These are phyloP conservation scores for Penicillium sp. DNA, from an alignment of 2,329 filamentous ascomycete species.

Conservation along the genomic window DNA sequence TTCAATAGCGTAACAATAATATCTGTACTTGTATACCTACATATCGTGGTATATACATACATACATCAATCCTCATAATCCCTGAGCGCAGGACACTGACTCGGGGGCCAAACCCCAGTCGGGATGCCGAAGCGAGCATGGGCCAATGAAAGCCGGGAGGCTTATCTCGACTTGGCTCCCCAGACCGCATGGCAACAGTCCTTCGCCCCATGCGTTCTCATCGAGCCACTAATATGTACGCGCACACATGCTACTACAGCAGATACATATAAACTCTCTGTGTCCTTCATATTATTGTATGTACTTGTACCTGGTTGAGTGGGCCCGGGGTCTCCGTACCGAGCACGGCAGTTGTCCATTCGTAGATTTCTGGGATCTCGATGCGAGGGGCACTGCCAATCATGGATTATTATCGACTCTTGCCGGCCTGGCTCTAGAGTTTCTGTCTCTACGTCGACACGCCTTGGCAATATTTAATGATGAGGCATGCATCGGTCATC, in stretches of 20 bases:
- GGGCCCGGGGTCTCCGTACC: slow-evolving; percentile 2
- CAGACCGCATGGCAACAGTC: slow-evolving; percentile 13
- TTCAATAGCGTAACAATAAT: slow-evolving; percentile 10
- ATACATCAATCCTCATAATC: slow-evolving; percentile 7
- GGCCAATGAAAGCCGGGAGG: slow-evolving; percentile 22
- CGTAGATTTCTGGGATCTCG: slow-evolving; percentile 1
- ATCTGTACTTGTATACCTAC: slow-evolving; percentile 6
- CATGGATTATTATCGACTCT: not conserved
- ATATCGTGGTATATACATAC: no score
- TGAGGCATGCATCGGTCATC: not conserved
- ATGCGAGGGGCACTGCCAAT: not conserved
- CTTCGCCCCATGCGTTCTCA: slow-evolving; percentile 16
- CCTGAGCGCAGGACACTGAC: not conserved
- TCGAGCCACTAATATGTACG: no score
- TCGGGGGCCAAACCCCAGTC: slow-evolving; percentile 12
- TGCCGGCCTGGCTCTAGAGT: no score
- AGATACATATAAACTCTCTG: no score
- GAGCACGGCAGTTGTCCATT: slow-evolving; percentile 5
- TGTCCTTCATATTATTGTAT: no score
- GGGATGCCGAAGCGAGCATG: slow-evolving; percentile 21
- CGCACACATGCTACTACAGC: no score
- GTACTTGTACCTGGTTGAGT: slow-evolving; percentile 4
- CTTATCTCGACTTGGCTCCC: slow-evolving; percentile 27
- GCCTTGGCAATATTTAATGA: not conserved
- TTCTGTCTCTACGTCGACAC: no score